These are phyloP conservation scores for Nymphaea thermarum DNA, from an alignment of 164 flowering plant species.

Conservation along the genomic window DNA sequence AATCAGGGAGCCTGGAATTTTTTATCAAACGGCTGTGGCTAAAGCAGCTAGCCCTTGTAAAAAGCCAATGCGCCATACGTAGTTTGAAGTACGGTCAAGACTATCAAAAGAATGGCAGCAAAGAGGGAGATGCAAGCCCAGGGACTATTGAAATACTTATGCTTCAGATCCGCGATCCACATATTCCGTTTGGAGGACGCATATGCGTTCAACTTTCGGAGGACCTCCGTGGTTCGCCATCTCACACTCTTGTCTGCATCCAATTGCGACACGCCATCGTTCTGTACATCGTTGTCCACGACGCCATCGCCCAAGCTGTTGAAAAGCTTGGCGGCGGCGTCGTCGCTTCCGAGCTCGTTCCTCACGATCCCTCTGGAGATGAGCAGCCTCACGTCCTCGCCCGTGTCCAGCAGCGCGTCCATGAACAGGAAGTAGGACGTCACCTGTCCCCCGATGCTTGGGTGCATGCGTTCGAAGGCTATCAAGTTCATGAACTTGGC, in stretches of 20 bases:
- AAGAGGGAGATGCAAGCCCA: constrained; percentile 2
- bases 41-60: too few species aligned
- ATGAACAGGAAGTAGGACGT: constrained; percentile 44
- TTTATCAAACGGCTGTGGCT: too few species aligned
- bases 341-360: constrained; percentile 41
- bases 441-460: constrained; percentile 34
- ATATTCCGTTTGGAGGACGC: constrained; percentile 20
- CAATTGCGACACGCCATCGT: neutral
- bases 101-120: constrained; percentile 3
- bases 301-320: constrained; percentile 34
- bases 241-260: too few species aligned
- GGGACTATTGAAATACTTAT: constrained; percentile 6
- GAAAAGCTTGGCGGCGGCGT: constrained; percentile 42
- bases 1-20: too few species aligned
- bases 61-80: neutral
- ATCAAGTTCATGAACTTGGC: constrained; percentile 38
- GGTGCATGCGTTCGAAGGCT: constrained; percentile 44
- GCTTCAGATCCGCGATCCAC: constrained; percentile 2
- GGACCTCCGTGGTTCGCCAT: too few species aligned
- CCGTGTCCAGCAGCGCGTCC: constrained; percentile 41
- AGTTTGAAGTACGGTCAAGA: constrained; percentile 4
- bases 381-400: constrained; percentile 30
- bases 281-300: constrained; percentile 24
- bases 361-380: constrained; percentile 31
- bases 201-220: constrained; percentile 22